Base-by-base conservation (phyloP, 1,139 yeast genomes). In the Pichia sp. region DNA sequence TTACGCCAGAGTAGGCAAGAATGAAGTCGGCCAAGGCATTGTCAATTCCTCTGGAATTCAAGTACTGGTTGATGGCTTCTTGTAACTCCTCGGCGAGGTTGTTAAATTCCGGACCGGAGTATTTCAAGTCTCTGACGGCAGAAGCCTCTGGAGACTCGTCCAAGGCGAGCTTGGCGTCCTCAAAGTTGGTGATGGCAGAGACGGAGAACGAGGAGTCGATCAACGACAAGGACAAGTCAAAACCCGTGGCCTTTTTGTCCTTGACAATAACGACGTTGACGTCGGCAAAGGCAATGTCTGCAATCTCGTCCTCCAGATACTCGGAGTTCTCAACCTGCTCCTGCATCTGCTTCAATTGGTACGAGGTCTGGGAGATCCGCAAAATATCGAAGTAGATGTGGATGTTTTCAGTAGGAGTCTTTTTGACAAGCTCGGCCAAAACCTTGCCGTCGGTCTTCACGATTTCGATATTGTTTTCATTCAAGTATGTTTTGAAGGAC, bases 81-180 rank as follows among this genome's bases (percentile, higher is more conserved):
- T 92, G 97, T 64, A 92, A 78, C 59, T 83, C 80, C 71, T 89
- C 96, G 67, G 92, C 97, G 70, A 92, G 79, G 71, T 88, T 87
- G 58, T 85, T 75, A 74, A 88, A 90, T 62, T 92, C 87, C 59
- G 98, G 97, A 42, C 98, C 98, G 68, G 86, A 89, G 78, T 90
- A 92, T 55, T 77, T 75, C 61, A 81, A 76, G 61, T 88, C 88
- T 63, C 95, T 87, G 63, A 75, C 72, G 61, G 81, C 76, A 59
- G 84, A 85, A 54, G 85, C 82, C 61, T 85, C 85, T 31, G 85
- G 80, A 59, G 80, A 67, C 63, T 82, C 85, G 54, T 76, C 79
- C 64, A 78, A 74, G 36, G 88, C 87, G 19, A 81, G 69, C 57
- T 73, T 68, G 48, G 81, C 81, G 59, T 81, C 75, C n/a, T 76